These are phyloP conservation scores for Blastobotrys indianensis DNA, from an alignment of 1,139 yeast species.

Conservation along the genomic window DNA sequence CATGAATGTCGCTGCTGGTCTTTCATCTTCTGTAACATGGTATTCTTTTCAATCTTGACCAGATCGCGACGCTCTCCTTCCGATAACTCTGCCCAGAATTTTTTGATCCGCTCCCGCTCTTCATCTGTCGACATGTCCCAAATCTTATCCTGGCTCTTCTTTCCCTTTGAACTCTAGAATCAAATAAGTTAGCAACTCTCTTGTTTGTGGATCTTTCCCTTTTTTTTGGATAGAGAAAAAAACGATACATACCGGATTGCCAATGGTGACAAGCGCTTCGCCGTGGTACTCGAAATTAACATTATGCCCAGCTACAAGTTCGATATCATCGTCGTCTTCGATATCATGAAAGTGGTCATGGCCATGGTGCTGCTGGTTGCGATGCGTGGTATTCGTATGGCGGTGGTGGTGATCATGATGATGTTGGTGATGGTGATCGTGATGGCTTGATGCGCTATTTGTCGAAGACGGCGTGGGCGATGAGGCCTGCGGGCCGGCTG, in stretches of 20 bases:
- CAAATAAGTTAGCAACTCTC: conserved; percentile 22
- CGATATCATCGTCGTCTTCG: conserved; percentile 21
- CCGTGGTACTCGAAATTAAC: conserved; percentile 51
- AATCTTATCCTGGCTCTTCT: conserved; percentile 34
- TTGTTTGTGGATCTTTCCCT: conserved; percentile 10
- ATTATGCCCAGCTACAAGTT: conserved; percentile 48
- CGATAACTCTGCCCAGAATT: conserved; percentile 67
- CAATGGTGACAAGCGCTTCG: not conserved
- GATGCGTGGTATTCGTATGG: not conserved
- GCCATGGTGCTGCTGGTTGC: not conserved
- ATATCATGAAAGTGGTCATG: not conserved
- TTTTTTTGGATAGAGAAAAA: too few species aligned
- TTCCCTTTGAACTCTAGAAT: conserved; percentile 2
- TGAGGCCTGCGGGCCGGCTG: not conserved
- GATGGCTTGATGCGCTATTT: not conserved
- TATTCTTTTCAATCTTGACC: conserved; percentile 62
- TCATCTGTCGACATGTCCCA: conserved; percentile 59
- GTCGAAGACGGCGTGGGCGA: not conserved
- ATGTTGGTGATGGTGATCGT: not conserved
- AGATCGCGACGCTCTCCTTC: conserved; percentile 57
- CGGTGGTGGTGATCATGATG: not conserved
- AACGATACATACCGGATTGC: not conserved
- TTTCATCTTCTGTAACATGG: conserved; percentile 59
- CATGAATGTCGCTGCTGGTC: conserved; percentile 55
- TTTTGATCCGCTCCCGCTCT: conserved; percentile 52